Evolutionary conservation across 345 rosid genomes (phyloP).

Genomic region (Citrus mangshanensis): DNA sequence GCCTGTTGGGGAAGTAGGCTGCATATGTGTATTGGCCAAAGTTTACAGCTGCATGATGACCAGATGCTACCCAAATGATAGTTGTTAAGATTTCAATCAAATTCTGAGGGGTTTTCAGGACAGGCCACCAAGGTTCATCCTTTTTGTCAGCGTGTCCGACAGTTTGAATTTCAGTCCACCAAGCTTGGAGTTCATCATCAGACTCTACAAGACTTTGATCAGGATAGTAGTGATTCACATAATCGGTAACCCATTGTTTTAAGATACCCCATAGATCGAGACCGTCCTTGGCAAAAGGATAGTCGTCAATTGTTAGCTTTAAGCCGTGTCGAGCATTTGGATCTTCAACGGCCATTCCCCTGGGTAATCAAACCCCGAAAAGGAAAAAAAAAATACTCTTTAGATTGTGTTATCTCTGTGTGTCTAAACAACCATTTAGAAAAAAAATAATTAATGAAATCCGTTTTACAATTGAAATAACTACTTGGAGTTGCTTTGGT

Average conservation of each 20-base stretch:
- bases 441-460: background rate
- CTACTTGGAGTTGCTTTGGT: too few relatives aligned
- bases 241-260: slow-evolving; percentile 43
- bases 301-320: slow-evolving; percentile 50
- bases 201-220: slow-evolving; percentile 6
- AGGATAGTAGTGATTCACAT: slow-evolving; percentile 17
- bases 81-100: slow-evolving; percentile 10
- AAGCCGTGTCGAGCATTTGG: slow-evolving; percentile 45
- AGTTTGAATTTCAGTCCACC: slow-evolving; percentile 38
- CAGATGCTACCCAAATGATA: slow-evolving; percentile 40
- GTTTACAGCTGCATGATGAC: slow-evolving; percentile 46
- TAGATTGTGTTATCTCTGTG: background rate
- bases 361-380: background rate
- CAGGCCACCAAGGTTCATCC: slow-evolving; percentile 50
- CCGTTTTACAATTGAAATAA: background rate
- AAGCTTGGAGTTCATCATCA: slow-evolving; percentile 52
- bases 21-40: slow-evolving; percentile 35
- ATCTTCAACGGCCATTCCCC: slow-evolving; percentile 61
- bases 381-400: background rate
- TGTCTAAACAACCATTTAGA: too few relatives aligned
- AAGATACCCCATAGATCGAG: slow-evolving; percentile 45
- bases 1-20: slow-evolving; percentile 40
- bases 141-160: background rate
- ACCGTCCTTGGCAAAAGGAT: slow-evolving; percentile 62
- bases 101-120: slow-evolving; percentile 8